Evolutionary conservation across 495 filamentous ascomycete species (phyloP).

Genomic region (Massariosphaeria phaeospora): DNA sequence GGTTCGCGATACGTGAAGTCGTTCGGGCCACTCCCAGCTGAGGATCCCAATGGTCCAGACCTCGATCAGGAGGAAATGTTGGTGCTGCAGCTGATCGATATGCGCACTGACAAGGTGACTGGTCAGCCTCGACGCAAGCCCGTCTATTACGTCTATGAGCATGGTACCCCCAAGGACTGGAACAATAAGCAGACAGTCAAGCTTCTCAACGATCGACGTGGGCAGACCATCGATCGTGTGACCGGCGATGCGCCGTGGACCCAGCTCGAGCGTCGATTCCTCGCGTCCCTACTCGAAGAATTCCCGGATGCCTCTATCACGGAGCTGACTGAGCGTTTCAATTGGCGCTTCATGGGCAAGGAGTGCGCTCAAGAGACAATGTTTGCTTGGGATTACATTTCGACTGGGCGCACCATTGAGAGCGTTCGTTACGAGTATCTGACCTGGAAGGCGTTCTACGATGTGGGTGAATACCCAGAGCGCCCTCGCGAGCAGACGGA

Average conservation of each 20-base stretch:
- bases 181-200: constrained; percentile 5
- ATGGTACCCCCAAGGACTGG: constrained; percentile 14
- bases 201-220: constrained; percentile 10
- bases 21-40: background rate
- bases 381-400: too few relatives aligned
- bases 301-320: constrained; percentile 17
- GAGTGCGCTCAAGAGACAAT: too few relatives aligned
- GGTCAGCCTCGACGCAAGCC: constrained; percentile 5
- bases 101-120: constrained; percentile 3
- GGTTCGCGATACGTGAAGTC: constrained; percentile 1
- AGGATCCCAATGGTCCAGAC: background rate
- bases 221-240: constrained; percentile 2
- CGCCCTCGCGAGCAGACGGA: too few relatives aligned
- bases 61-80: constrained; percentile 8
- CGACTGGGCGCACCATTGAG: too few relatives aligned
- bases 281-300: background rate
- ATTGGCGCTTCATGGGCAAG: constrained; percentile 12
- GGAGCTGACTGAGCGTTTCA: constrained; percentile 19
- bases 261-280: constrained; percentile 7
- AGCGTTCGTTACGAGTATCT: too few relatives aligned
- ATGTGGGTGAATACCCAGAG: too few relatives aligned
- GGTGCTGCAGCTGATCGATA: constrained; percentile 16
- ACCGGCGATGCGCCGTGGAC: constrained; percentile 8
- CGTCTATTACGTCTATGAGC: background rate
- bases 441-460: too few relatives aligned